Conservation (phyloP, 768 basidiomycete species). For the Terana coerulea region DNA sequence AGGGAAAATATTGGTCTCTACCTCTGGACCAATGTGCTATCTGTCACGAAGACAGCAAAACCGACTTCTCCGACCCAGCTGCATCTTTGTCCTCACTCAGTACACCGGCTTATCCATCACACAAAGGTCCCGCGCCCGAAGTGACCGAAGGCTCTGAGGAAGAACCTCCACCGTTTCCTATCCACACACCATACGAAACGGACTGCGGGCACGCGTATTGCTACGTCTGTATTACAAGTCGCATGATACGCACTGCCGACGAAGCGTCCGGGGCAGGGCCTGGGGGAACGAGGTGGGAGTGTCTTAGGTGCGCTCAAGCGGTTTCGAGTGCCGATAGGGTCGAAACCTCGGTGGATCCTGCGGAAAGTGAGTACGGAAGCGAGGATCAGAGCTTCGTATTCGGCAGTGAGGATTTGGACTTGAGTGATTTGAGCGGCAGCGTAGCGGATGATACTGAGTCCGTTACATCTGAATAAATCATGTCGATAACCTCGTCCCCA, state of each 20-base stretch:
- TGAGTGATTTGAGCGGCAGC: slow-evolving; percentile 26
- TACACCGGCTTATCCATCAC: slow-evolving; percentile 28
- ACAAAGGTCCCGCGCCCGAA: slow-evolving; percentile 19
- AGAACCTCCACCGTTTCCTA: slow-evolving; percentile 55
- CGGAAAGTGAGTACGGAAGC: slow-evolving; percentile 22
- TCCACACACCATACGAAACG: slow-evolving; percentile 79
- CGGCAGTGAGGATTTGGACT: slow-evolving; percentile 25
- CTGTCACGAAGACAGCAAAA: slow-evolving; percentile 74
- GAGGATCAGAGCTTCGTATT: slow-evolving; percentile 19
- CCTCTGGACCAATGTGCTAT: slow-evolving; percentile 82
- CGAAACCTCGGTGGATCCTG: slow-evolving; percentile 35
- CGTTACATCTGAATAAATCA: slow-evolving; percentile 4
- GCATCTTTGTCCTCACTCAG: slow-evolving; percentile 40
- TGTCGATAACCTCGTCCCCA: not conserved
- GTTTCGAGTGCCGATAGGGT: slow-evolving; percentile 66
- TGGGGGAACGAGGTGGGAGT: slow-evolving; percentile 69
- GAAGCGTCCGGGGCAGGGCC: slow-evolving; percentile 36
- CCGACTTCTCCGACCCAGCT: slow-evolving; percentile 48
- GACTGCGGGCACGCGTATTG: slow-evolving; percentile 88
- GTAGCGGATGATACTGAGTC: slow-evolving; percentile 30
- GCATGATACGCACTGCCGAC: slow-evolving; percentile 69
- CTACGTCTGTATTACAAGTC: slow-evolving; percentile 88
- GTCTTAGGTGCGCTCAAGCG: slow-evolving; percentile 69
- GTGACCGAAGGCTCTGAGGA: slow-evolving; percentile 27
- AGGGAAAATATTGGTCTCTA: slow-evolving; percentile 68